Base-by-base conservation (phyloP, 2,329 filamentous ascomycete species). In the Claviceps lovelessii region DNA sequence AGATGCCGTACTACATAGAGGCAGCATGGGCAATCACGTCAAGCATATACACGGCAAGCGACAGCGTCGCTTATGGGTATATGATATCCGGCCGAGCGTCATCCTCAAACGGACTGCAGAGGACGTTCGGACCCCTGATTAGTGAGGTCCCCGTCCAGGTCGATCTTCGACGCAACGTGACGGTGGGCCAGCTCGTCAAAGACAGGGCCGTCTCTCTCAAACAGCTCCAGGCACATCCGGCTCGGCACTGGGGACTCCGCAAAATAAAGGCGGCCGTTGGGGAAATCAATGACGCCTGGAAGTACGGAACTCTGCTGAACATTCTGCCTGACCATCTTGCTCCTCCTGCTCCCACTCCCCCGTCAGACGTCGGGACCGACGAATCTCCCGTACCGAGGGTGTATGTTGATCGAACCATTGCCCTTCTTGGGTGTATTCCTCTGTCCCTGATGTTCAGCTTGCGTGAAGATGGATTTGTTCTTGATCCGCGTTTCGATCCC, bases 1-100 rank as follows among this genome's bases (percentile, higher is more conserved):
- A 58, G 10, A 48, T 58, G 3, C 52, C 56, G 3, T 47, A 13
- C 37, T 56, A 44, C 29, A 52, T 58, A 11, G 56, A 58, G 52
- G 49, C 52, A 2, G 51, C 56, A 7, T 58, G 54, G 54, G 51
- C 54, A 10, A 37, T 58, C n/a, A 53, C 52, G 9, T 53, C 52
- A 23, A 48, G 48, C 29, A 53, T 46, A 31, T 58, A 58, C 54
- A 49, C 52, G 2, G 52, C 46, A 29, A 56, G 51, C 15, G 54
- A 58, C 29, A 56, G 42, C 52, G 37, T 56, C 23, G 52, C 45
- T 5, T 56, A 53, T 28, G 56, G 56, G 1, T 46, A 39, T 11
- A 8, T 53, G 10, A 31, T 56, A 9, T 58, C 56, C 6, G 54
- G 54, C 13, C 53, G 56, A 5, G 19, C 29, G 7, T 42, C 54